These are phyloP conservation scores for Aspergillus udagawae DNA, from an alignment of 2,329 filamentous ascomycete genomes.

Conservation along the genomic window DNA sequence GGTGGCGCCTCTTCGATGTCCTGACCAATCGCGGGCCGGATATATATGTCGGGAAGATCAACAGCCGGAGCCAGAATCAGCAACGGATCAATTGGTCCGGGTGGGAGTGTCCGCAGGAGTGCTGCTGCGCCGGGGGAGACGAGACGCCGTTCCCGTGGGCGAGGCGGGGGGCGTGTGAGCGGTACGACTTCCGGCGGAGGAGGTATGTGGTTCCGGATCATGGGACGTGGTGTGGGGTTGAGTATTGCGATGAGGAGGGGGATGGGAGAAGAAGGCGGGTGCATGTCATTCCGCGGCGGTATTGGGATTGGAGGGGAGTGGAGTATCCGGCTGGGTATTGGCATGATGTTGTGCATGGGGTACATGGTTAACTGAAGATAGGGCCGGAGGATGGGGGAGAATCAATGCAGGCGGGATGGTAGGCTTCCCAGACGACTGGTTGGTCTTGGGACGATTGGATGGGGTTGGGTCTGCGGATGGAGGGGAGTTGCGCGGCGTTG, in stretches of 20 bases:
- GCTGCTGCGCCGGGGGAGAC: constrained; percentile 5
- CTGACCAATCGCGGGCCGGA: constrained; percentile 39
- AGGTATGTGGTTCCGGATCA: constrained; percentile 26
- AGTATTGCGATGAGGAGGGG: constrained; percentile 21
- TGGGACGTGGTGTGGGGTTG: constrained; percentile 27
- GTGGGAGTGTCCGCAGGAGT: neutral
- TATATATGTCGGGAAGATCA: constrained; percentile 35
- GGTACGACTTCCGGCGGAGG: constrained; percentile 32
- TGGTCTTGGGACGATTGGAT: constrained; percentile 14
- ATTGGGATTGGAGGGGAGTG: constrained; percentile 22
- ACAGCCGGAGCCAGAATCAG: neutral
- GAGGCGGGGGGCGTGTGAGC: constrained; percentile 15
- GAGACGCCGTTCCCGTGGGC: constrained; percentile 18
- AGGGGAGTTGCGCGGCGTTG: constrained; percentile 36
- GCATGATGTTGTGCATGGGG: constrained; percentile 23
- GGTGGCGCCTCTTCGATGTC: constrained; percentile 34
- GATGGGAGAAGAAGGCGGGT: neutral
- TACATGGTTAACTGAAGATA: neutral
- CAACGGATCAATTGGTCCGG: neutral
- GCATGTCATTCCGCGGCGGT: constrained; percentile 22
- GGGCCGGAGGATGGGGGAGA: too few relatives aligned
- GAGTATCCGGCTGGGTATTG: constrained; percentile 16
- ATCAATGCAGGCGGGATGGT: constrained; percentile 28
- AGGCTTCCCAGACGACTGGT: constrained; percentile 29
- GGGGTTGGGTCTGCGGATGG: constrained; percentile 29